Evolutionary conservation across 495 filamentous ascomycete genomes (phyloP).

Genomic region (Aspergillus ostianus): DNA sequence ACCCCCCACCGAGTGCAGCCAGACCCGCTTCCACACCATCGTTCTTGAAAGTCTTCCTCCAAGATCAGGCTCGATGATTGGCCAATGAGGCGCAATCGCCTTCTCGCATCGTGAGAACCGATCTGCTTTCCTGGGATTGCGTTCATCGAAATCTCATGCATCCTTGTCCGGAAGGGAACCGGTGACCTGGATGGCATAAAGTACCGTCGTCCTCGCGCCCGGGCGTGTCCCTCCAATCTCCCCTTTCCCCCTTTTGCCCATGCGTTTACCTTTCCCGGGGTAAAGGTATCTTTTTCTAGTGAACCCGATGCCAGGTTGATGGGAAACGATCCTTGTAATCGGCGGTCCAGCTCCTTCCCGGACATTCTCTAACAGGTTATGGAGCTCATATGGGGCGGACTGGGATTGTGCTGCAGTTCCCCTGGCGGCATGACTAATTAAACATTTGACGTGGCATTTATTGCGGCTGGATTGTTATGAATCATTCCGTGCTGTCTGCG

Average conservation of each 20-base stretch:
- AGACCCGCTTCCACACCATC: conserved; percentile 5
- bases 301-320: conserved; percentile 13
- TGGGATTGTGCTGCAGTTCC: background rate
- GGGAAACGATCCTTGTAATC: conserved; percentile 15
- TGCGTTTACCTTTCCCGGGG: conserved; percentile 7
- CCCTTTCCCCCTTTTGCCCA: conserved; percentile 1
- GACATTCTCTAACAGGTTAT: background rate
- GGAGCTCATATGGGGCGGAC: background rate
- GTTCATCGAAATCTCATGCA: background rate
- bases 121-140: conserved; percentile 17
- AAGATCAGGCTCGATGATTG: conserved; percentile 16
- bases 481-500: background rate
- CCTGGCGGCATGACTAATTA: background rate
- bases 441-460: background rate
- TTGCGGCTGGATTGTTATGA: background rate
- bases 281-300: background rate
- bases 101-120: conserved; percentile 10
- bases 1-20: conserved; percentile 4
- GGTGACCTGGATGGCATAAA: conserved; percentile 1
- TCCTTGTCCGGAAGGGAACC: background rate
- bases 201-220: conserved; percentile 5
- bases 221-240: background rate
- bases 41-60: background rate
- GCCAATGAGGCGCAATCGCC: conserved; percentile 12
- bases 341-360: background rate